Percentiles rank a stretch among this genome's conserved stretches.
Conservation (phyloP, 352 stramenopile species). For the Globisporangium nodosum region DNA sequence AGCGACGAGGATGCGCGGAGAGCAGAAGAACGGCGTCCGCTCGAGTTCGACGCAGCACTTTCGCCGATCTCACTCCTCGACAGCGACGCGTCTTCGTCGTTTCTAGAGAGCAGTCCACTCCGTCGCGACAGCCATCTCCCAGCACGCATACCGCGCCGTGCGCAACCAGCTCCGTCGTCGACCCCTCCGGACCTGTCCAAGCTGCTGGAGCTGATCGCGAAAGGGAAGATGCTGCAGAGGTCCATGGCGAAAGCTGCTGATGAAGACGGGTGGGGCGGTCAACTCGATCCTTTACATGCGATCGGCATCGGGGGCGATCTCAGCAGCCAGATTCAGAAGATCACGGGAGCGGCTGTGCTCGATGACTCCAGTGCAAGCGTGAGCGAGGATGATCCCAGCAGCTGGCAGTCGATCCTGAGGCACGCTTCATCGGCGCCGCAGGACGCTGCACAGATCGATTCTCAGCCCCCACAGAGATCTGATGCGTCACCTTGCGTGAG, state of each 20-base stretch:
- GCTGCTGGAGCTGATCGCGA: constrained; percentile 27
- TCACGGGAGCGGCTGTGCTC: background rate
- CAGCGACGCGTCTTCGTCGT: constrained; percentile 5
- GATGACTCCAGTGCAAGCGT: background rate
- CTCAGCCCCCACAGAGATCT: too few relatives aligned
- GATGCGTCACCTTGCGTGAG: background rate
- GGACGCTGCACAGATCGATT: background rate
- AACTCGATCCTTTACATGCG: background rate
- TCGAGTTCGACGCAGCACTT: background rate
- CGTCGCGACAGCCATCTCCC: background rate
- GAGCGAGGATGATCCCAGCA: constrained; percentile 6
- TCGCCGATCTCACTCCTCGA: constrained; percentile 9
- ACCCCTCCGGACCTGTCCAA: background rate
- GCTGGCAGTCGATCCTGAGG: constrained; percentile 12
- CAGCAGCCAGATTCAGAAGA: background rate
- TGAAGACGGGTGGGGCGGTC: background rate
- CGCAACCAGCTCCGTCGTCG: background rate
- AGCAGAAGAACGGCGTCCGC: background rate
- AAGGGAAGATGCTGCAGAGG: constrained; percentile 36
- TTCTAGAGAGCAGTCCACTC: background rate
- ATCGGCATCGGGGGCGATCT: background rate
- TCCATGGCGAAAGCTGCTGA: constrained; percentile 39
- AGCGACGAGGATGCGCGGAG: background rate
- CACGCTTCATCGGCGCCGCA: background rate
- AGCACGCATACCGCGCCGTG: background rate